Base-by-base conservation (phyloP, 768 basidiomycete genomes). In the Mycena latifolia region DNA sequence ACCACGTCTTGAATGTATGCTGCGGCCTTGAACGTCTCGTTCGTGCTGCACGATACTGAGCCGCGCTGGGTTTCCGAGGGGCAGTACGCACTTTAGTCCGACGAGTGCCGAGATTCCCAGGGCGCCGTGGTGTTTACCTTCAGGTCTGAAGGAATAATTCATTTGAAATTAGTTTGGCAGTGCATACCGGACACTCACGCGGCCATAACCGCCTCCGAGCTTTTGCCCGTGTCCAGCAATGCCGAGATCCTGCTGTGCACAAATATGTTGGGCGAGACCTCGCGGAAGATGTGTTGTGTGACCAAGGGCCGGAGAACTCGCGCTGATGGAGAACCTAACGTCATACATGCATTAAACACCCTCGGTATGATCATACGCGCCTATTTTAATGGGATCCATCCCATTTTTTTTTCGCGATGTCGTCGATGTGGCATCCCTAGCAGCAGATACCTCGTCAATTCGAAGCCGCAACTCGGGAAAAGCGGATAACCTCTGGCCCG, bases 351-450 rank as follows among this genome's bases (percentile, higher is more conserved):
- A 31, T n/a, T n/a, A n/a, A n/a, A n/a, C n/a, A n/a, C n/a, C n/a
- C n/a, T 51, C 27, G 1, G 17, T 5, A 12, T 28, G 6, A n/a
- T 41, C 20, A 43, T 14, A 31, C 58, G 41, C 43, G 75, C 77
- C 75, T 20, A 78, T 71, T 46, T 77, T 78, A 17, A 48, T 25
- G 11, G 73, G 62, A 41, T 76, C 70, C 37, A 72, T 63, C 15
- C 56, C 56, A 35, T 66, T 71, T 43, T 65, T 62, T 65, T 66
- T n/a, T n/a, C 0, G 76, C 75, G 12, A 79, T 78, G 12, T 76
- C 72, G 22, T 73, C 61, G 24, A 79, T 72, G 54, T 79, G 79
- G 18, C 75, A 63, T 3, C 75, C 76, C 73, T 74, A n/a, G n/a
- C n/a, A n/a, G n/a, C n/a, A n/a, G 50, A 31, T 27, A 6, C 4